phyloP scores from a whole-genome alignment of 140 eudicot genomes.

The Cichorium intybus region DNA sequence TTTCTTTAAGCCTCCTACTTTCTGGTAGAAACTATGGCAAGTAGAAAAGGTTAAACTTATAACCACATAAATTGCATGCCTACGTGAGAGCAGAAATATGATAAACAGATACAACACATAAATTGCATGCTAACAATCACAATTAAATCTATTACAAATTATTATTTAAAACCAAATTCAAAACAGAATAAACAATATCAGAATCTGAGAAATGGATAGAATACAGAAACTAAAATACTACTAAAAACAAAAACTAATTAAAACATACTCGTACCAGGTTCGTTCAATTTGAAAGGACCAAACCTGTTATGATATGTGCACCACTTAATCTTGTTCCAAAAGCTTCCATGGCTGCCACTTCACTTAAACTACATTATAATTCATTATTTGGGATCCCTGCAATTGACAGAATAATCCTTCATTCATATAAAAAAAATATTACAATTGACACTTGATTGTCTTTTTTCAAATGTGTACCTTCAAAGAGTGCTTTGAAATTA shows the following conservation, averaged over 20 bases:
- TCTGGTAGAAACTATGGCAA: too few relatives aligned
- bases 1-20: too few relatives aligned
- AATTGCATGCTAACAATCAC: background rate
- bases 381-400: slow-evolving; percentile 26
- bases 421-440: background rate
- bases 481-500: slow-evolving; percentile 34
- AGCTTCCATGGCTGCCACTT: background rate
- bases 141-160: background rate
- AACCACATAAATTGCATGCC: too few relatives aligned
- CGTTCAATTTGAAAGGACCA: too few relatives aligned
- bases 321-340: background rate
- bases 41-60: too few relatives aligned
- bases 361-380: slow-evolving; percentile 3
- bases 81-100: too few relatives aligned
- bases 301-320: background rate
- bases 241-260: too few relatives aligned
- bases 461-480: background rate
- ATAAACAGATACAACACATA: too few relatives aligned
- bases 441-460: background rate
- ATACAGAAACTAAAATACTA: too few relatives aligned
- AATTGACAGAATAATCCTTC: background rate
- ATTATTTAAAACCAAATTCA: background rate
- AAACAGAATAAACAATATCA: too few relatives aligned
- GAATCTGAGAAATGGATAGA: too few relatives aligned
- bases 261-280: too few relatives aligned